Evolutionary conservation across 345 rosid species (phyloP), one percentile per base, ranked within the genome.

Genomic region (Raphanus sativus): DNA sequence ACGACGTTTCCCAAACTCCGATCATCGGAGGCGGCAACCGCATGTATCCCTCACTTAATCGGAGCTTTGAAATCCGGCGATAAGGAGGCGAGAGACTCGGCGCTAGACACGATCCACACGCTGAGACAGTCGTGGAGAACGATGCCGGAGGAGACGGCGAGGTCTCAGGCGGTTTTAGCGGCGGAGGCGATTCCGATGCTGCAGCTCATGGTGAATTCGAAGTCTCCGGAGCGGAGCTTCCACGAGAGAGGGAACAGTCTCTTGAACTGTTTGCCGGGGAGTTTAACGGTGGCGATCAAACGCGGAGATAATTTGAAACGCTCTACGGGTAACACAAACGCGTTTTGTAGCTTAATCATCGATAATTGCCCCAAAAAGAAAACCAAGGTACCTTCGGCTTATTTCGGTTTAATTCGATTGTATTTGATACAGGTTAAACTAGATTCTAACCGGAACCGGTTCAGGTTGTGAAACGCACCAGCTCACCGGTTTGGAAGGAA

Each of bases 401-500:
- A 26, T 2, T 2, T 3, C 45, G 60, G 16, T 70, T 12, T 4
- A 32, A 32, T 69, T 28, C n/a, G 17, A n/a, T 34, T 60, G 1
- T 55, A 21, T 28, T 25, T 4, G 28, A 11, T 34, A n/a, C 8
- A 1, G 12, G 6, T 54, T 52, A 25, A 36, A 11, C 4, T 34
- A 17, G 3, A 62, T 36, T 29, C 48, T 26, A 71, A 72, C 54
- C 76, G 32, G 67, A 15, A 17, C 36, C 11, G 48, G 73, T 34
- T 78, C 78, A 91, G 97, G 94, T 94, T 26, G 89, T 89, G 74
- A 90, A 80, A 88, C 90, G 89, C 74, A 86, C 83, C 56, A 85
- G 61, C 64, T 84, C 87, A 70, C 98, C 97, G 15, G 98, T 91
- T 74, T 91, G 97, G 98, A 83, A 90, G 28, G 97, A 91, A 87